Conservation (phyloP, 345 rosid genomes). For the Salix brachista region DNA sequence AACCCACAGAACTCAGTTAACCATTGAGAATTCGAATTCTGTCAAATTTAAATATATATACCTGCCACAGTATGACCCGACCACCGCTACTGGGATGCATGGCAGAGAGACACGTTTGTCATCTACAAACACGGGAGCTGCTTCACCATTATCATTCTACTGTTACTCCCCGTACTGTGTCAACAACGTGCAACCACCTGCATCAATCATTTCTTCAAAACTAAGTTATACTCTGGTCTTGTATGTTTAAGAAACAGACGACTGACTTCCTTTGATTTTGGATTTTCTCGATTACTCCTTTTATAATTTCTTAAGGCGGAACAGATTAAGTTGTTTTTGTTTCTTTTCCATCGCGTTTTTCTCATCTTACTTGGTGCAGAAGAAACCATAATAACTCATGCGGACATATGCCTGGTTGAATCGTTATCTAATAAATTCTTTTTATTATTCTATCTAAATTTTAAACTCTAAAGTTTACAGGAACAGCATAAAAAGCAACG, state of each 20-base stretch:
- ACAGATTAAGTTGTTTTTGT: neutral
- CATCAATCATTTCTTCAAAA: neutral
- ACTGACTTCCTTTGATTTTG: neutral
- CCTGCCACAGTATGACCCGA: slow-evolving; percentile 11
- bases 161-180: slow-evolving; percentile 27
- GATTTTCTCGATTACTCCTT: too few species aligned
- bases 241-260: neutral
- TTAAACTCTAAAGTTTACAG: too few species aligned
- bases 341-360: neutral
- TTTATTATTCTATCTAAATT: too few species aligned
- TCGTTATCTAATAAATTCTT: too few species aligned
- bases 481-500: too few species aligned
- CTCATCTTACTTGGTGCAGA: too few species aligned
- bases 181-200: slow-evolving; percentile 18
- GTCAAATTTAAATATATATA: slow-evolving; percentile 3
- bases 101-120: neutral
- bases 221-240: neutral
- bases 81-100: neutral
- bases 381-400: too few species aligned
- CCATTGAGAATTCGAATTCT: slow-evolving; percentile 4
- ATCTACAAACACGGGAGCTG: neutral
- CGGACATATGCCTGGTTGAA: too few species aligned
- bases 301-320: neutral
- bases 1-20: neutral
- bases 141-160: neutral